A percentile compares a stretch with the other conserved stretches of the same genome.
These are phyloP conservation scores for Austropuccinia psidii DNA, from an alignment of 1,284 basidiomycete genomes.

Conservation along the genomic window DNA sequence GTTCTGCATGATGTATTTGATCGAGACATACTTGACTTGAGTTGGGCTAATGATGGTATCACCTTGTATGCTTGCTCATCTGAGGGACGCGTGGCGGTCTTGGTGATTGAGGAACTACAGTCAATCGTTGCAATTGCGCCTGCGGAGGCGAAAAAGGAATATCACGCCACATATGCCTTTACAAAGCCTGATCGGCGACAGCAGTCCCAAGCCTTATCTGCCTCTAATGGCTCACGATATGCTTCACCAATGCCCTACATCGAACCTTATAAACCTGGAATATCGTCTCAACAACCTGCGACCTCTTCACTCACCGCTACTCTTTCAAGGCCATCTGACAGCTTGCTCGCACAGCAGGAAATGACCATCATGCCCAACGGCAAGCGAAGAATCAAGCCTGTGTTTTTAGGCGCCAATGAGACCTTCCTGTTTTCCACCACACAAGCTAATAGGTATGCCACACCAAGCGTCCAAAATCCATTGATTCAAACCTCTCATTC, in stretches of 20 bases:
- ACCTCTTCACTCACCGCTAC: slow-evolving; percentile 29
- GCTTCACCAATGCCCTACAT: slow-evolving; percentile 37
- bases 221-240: neutral
- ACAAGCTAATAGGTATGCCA: neutral
- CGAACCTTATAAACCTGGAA: slow-evolving; percentile 40
- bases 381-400: slow-evolving; percentile 62
- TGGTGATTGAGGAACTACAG: slow-evolving; percentile 62
- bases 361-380: slow-evolving; percentile 50
- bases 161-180: slow-evolving; percentile 72
- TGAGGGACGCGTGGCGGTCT: slow-evolving; percentile 84
- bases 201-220: slow-evolving; percentile 19
- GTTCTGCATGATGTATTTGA: slow-evolving; percentile 92
- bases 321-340: slow-evolving; percentile 26
- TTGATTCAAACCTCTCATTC: neutral
- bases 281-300: slow-evolving; percentile 28
- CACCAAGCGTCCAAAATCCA: neutral
- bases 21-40: slow-evolving; percentile 86
- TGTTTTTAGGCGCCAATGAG: slow-evolving; percentile 48
- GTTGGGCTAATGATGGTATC: slow-evolving; percentile 84
- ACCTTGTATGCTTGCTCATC: slow-evolving; percentile 90
- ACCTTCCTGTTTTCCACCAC: slow-evolving; percentile 5
- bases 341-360: slow-evolving; percentile 42
- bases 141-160: slow-evolving; percentile 62
- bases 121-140: slow-evolving; percentile 79
- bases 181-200: slow-evolving; percentile 38